Base-by-base conservation (phyloP, 371 early-diverging fungal species). In the Syncephalastrum contaminatum region DNA sequence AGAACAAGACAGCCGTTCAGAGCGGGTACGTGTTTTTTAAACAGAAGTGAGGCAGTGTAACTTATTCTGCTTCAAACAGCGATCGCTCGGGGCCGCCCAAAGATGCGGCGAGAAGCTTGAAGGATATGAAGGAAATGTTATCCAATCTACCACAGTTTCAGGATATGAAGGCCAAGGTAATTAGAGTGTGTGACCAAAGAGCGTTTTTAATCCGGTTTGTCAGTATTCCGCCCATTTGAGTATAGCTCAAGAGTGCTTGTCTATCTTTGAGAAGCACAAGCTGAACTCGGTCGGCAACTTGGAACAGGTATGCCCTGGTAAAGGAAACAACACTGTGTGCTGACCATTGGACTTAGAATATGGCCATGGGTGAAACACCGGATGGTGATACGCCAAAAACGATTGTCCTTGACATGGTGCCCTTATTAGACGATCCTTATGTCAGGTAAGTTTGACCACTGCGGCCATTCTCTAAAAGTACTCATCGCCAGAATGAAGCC, bases 191-290 rank as follows among this genome's bases (percentile, higher is more conserved):
- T 16, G 19, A 3, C 4, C 10, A 18, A 2, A 24, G 4, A 12
- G 36, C 12, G 10, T 30, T 8, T 10, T 10, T 30, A 12, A 30
- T 64, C 18, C 12, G 10, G 10, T 30, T 30, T 25, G 7, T 7
- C 70, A 89, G 86, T 98, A 93, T 67, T 89, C 96, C 41, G 83
- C 89, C 7, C 99, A 99, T 70, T 85, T 97, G 46, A 91, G 88
- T 48, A 88, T 99, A 60, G 90, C 92, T 53, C 88, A 91, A 75
- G 91, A 95, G 60, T 97, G 96, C 64, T 87, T 95, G 79, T 75
- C 81, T 4, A 67, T 80, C 15, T 94, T 95, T 66, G 88, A 92
- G 56, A 75, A 81, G 50, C 79, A 86, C 22, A 88, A 88, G 43
- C 72, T 98, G 20, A 80, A 81, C 30, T 73, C 86, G 8, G 67